Evolutionary conservation across 2,329 filamentous ascomycete genomes (phyloP), one percentile per base, ranked within the genome.

Genomic region (Clonostachys rhizophaga): DNA sequence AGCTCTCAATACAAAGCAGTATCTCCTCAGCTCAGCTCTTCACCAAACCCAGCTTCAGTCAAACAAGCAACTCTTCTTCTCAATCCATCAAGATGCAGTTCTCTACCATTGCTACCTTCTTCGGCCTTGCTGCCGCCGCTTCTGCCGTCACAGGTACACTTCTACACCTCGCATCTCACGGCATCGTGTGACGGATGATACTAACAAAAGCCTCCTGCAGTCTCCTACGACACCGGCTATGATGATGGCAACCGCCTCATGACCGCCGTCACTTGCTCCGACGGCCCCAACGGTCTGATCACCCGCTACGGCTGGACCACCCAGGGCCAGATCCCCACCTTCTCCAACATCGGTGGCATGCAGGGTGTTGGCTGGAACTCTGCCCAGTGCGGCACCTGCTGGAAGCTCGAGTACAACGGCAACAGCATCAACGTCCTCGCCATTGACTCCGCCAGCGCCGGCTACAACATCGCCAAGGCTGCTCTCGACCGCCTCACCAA

Each of bases 141-240:
- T 59, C 66, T 17, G 69, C 69, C 55, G 58, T 57, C 49, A 58
- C 60, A 43, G 63, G 66, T 68, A 54, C 45, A 54, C 52, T 4
- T 17, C 12, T 20, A 44, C 18, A 20, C 40, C 34, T 35, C 30
- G 13, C 16, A 33, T 34, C 12, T 35, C 16, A 18, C 13, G 3
- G 9, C 8, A 34, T 37, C 30, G 17, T 39, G n/a, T 11, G 30
- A 12, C 30, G 34, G 11, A 30, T 20, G 42, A 13, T 40, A 11
- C 34, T 35, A 40, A 34, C 40, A 47, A 52, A 57, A 46, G 59
- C 49, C 44, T n/a, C 11, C 14, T 34, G 7, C 59, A 64, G 86
- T 91, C 58, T 85, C 84, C 53, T 92, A 84, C 66, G 87, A 91
- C 68, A 67, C 70, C 17, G 81, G 76, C 60, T 94, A 89, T 69